Evolutionary conservation across 352 stramenopile species (phyloP).

Genomic region (Aphanomyces astaci): DNA sequence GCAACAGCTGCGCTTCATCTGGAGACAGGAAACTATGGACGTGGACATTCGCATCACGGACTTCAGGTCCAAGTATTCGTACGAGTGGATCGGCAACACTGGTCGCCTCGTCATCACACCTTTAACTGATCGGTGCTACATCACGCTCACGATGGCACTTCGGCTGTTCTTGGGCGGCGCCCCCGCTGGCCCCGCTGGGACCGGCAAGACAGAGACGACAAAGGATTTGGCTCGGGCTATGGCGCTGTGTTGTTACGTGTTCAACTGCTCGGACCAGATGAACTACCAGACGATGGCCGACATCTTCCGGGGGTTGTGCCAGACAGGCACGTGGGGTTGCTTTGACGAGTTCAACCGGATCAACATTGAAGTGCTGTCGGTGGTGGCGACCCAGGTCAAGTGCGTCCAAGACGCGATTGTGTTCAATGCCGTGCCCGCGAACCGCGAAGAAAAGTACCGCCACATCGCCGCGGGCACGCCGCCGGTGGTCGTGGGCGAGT

Average conservation of each 20-base stretch:
- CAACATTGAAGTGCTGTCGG: conserved; percentile 82
- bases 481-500: conserved; percentile 79
- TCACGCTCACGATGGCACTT: conserved; percentile 94
- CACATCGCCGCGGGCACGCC: conserved; percentile 88
- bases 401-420: conserved; percentile 82
- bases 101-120: conserved; percentile 93
- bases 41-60: conserved; percentile 96
- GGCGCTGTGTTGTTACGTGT: conserved; percentile 83
- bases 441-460: conserved; percentile 93
- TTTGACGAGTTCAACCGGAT: conserved; percentile 88
- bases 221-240: conserved; percentile 81
- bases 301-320: conserved; percentile 78
- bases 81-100: conserved; percentile 85
- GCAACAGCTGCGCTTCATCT: conserved; percentile 83
- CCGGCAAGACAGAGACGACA: conserved; percentile 85
- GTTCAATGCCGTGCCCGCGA: conserved; percentile 85
- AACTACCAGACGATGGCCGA: conserved; percentile 87
- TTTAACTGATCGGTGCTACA: conserved; percentile 95
- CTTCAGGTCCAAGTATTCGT: conserved; percentile 91
- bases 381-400: conserved; percentile 81
- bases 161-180: conserved; percentile 94
- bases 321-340: conserved; percentile 81
- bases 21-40: conserved; percentile 90
- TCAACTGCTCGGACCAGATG: conserved; percentile 87
- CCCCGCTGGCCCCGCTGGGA: conserved; percentile 88